Evolutionary conservation across 495 filamentous ascomycete species (phyloP).

Genomic region (Hypoxylon fuscum): DNA sequence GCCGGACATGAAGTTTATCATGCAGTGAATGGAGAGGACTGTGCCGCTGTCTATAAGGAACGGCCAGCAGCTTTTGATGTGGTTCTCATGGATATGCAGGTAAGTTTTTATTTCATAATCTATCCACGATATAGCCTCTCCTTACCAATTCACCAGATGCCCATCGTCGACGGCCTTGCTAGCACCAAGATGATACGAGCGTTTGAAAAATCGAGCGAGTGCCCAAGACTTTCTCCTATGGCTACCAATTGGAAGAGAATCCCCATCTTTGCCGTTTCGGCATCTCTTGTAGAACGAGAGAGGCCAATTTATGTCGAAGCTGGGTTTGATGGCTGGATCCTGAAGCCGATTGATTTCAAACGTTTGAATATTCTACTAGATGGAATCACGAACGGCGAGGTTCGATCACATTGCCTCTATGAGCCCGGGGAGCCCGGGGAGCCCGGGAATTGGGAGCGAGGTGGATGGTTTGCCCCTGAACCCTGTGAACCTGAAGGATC

Average conservation of each 20-base stretch:
- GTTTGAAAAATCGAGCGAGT: slow-evolving; percentile 63
- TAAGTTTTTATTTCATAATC: slow-evolving; percentile 45
- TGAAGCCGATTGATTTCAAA: slow-evolving; percentile 79
- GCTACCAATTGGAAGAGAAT: slow-evolving; percentile 64
- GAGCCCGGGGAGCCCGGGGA: too few species aligned
- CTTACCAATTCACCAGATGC: slow-evolving; percentile 70
- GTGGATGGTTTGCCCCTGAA: slow-evolving; percentile 69
- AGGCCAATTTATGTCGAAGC: slow-evolving; percentile 74
- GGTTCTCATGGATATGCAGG: slow-evolving; percentile 97
- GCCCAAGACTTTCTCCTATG: slow-evolving; percentile 55
- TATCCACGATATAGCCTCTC: slow-evolving; percentile 4
- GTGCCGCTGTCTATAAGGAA: slow-evolving; percentile 72
- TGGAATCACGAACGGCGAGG: slow-evolving; percentile 62
- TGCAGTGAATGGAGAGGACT: slow-evolving; percentile 89
- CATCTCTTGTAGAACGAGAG: slow-evolving; percentile 79
- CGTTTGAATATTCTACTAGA: slow-evolving; percentile 67
- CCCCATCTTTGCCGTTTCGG: slow-evolving; percentile 91
- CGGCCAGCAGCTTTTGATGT: slow-evolving; percentile 73
- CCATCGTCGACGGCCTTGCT: slow-evolving; percentile 87
- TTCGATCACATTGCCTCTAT: slow-evolving; percentile 63
- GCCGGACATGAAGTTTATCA: slow-evolving; percentile 75
- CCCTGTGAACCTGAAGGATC: too few species aligned
- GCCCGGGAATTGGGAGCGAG: slow-evolving; percentile 74
- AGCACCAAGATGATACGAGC: slow-evolving; percentile 84
- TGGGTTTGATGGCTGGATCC: slow-evolving; percentile 92